Conservation (phyloP, 139 green algal genomes). For the Chlorokybus atmophyticus region DNA sequence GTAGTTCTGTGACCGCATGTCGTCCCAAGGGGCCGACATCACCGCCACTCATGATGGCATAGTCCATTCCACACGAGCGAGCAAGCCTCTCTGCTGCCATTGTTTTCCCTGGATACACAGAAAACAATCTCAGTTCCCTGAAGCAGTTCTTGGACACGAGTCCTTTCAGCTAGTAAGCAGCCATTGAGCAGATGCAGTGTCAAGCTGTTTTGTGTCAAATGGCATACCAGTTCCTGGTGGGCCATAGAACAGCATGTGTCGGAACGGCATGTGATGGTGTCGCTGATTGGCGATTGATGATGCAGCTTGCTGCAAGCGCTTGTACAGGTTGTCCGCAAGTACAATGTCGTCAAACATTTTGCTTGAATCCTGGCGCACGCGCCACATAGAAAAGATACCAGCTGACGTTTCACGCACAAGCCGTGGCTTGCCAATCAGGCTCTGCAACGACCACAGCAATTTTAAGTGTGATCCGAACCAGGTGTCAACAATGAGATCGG, state of each 20-base stretch:
- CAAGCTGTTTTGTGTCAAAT: too few relatives aligned
- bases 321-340: constrained; percentile 1
- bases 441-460: background rate
- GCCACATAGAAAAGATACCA: too few relatives aligned
- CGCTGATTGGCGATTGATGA: background rate
- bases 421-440: background rate
- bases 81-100: constrained; percentile 14
- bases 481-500: too few relatives aligned
- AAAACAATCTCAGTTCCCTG: too few relatives aligned
- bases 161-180: too few relatives aligned
- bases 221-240: constrained; percentile 14
- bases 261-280: constrained; percentile 7
- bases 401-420: background rate
- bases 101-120: too few relatives aligned
- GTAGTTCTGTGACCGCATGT: constrained; percentile 14
- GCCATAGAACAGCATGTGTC: constrained; percentile 24
- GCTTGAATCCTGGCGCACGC: background rate
- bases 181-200: too few relatives aligned
- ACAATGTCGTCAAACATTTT: constrained; percentile 8
- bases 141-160: too few relatives aligned
- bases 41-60: constrained; percentile 24
- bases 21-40: constrained; percentile 15
- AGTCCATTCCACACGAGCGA: constrained; percentile 13
- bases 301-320: background rate
- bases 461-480: too few relatives aligned